Evolutionary conservation across 1,284 basidiomycete genomes (phyloP), one percentile per base, ranked within the genome.

Genomic region (Lentinula novae-zelandiae): DNA sequence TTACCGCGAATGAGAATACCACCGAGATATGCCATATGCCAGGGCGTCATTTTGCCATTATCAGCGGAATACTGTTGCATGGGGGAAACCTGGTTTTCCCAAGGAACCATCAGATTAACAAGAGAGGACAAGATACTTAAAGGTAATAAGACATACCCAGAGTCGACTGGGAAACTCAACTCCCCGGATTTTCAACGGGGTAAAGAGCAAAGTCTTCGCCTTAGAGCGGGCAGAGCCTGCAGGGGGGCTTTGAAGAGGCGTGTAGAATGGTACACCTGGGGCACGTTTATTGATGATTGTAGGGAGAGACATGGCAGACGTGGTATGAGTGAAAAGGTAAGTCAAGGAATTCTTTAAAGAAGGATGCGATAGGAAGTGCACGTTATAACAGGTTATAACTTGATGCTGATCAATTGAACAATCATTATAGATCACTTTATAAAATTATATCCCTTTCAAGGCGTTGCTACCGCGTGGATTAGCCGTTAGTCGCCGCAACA

Each of bases 121-220:
- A 17, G n/a, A 13, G 8, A 8, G 8, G 15, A 8, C 0, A 9
- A 3, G 31, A 36, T 44, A 7, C 12, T 10, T 31, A 9, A 17
- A 36, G 54, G 9, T 22, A 9, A n/a, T 48, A 13, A 12, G 8
- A 67, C 80, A 62, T 54, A 88, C 89, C 60, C 82, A 85, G 46
- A 90, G 84, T 46, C 87, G 76, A 72, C 93, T 92, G 60, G 86
- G 87, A 72, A 93, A 87, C 10, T 78, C 81, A 0, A 86, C 75
- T 10, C 83, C 85, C 33, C 86, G 78, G 58, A 92, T 84, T 62
- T 75, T 83, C 55, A 91, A 67, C 5, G 85, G 84, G 65, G 84
- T 75, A 71, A 91, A 91, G 2, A 90, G 68, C 66, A 78, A 82
- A 1, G 87, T 86, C 17, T 84, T 76, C 1, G 74, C 69, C 44